Evolutionary conservation across 495 filamentous ascomycete genomes (phyloP), one percentile per base, ranked within the genome.

Genomic region (Bathelium albidoporum): DNA sequence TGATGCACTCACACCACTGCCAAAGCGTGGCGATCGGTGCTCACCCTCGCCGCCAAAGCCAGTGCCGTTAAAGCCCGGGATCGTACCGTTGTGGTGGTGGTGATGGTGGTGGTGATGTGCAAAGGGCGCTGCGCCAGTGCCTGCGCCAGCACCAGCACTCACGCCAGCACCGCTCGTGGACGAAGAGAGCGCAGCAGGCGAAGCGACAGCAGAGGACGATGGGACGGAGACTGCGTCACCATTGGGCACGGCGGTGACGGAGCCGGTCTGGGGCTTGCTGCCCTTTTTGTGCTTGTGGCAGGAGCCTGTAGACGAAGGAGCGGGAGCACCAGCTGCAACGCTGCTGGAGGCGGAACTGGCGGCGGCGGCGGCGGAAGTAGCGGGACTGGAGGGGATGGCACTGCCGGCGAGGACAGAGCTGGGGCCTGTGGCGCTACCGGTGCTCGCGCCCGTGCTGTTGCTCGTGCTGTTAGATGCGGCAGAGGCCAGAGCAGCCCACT

Each of bases 401-500:
- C 49, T 55, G 49, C 49, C 49, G 22, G 49, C 22, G 49, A 55
- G 49, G 22, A 55, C 49, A 16, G 49, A 55, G 49, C 49, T 55
- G 49, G 49, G 49, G 24, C 49, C 49, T 11, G 49, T 29, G 24
- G 12, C 11, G 20, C 22, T 55, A 16, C 49, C 16, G 11, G 20
- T 1, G 49, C 49, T 24, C 9, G 49, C n/a, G 5, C 49, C 24
- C 22, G 22, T 55, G 49, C 24, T 55, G 49, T 26, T 28, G 24
- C 2, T 55, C 5, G 34, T 14, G 34, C 5, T 39, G 34, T 5
- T 5, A 14, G 5, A 5, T 5, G 34, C 5, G 34, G 34, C 34
- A 5, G 34, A 39, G 49, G 49, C 49, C 5, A 55, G 4, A 20
- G 49, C 49, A 29, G 49, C 49, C 49, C 49, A 55, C 2, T 55